phyloP scores from a whole-genome alignment of 305 asterid species.

The Ilex paraguariensis region DNA sequence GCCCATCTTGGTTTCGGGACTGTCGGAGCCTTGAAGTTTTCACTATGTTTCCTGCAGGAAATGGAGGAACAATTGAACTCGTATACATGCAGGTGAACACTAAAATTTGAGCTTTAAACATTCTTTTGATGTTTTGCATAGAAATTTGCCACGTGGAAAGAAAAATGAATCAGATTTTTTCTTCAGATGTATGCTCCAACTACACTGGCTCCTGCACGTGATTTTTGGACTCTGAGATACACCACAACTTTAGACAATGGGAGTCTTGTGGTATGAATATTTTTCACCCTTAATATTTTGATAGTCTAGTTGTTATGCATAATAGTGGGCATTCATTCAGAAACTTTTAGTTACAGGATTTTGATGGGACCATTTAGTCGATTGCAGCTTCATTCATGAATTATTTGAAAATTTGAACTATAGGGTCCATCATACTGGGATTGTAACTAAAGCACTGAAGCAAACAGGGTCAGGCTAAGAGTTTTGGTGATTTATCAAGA shows the following conservation, averaged over 20 bases:
- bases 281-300: not conserved
- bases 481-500: too few species aligned
- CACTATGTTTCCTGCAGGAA: conserved; percentile 85
- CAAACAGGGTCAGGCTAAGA: too few species aligned
- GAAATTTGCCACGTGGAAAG: not conserved
- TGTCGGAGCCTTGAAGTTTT: conserved; percentile 88
- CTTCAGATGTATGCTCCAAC: conserved; percentile 89
- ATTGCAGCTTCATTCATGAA: too few species aligned
- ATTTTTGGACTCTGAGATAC: conserved; percentile 96
- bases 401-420: too few species aligned
- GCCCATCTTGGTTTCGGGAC: conserved; percentile 84
- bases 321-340: too few species aligned
- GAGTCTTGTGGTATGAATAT: conserved; percentile 74
- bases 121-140: not conserved
- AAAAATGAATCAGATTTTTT: not conserved
- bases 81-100: conserved; percentile 68
- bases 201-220: conserved; percentile 88
- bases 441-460: too few species aligned
- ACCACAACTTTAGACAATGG: conserved; percentile 80
- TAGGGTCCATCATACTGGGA: too few species aligned
- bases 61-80: conserved; percentile 88
- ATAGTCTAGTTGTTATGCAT: too few species aligned
- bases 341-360: too few species aligned
- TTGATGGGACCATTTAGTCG: too few species aligned
- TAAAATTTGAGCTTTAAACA: not conserved